Base-by-base conservation (phyloP, 1,284 basidiomycete genomes). In the Sphagnurus paluster region DNA sequence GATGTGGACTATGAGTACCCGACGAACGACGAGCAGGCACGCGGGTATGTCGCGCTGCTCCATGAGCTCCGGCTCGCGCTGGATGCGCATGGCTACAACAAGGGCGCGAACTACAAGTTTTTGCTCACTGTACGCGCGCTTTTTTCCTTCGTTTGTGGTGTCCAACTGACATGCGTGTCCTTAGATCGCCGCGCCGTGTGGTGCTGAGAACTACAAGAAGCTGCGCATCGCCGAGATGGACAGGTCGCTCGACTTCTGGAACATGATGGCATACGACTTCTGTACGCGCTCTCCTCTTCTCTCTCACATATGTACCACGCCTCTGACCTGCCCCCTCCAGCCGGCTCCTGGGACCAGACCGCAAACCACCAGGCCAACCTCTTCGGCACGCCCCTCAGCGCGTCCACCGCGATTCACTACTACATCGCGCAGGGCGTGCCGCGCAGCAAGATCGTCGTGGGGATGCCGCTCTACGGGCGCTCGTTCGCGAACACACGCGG, bases 231-330 rank as follows among this genome's bases (percentile, higher is more conserved):
- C 64, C 19, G 90, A 90, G 51, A 98, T 99, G 95, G 89, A 96
- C 63, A 75, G 75, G 50, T 80, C 74, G 50, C 82, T 99, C 20
- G 90, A 94, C 58, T 94, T 97, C 63, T 98, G 94, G 95, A 98
- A 99, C 65, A 71, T 99, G 65, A 99, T 99, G 97, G 84, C 91
- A 1, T 90, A 90, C 53, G 87, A 90, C 60, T 90, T 86, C 58
- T 78, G 87, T 87, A 52, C 53, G 82, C 67, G 26, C 39, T n/a
- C n/a, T n/a, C n/a, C n/a, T 13, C 32, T 17, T 39, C 30, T n/a
- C 16, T 16, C 38, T n/a, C n/a, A n/a, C 11, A 16, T 13, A 6
- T 21, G 4, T 35, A 50, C 20, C 40, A 30, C 29, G 54, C 23
- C 53, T 2, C 10, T 49, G 28, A 32, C 34, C 29, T 23, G 28